Evolutionary conservation across 129 eudicot genomes (phyloP).

Genomic region (Arctium minus): DNA sequence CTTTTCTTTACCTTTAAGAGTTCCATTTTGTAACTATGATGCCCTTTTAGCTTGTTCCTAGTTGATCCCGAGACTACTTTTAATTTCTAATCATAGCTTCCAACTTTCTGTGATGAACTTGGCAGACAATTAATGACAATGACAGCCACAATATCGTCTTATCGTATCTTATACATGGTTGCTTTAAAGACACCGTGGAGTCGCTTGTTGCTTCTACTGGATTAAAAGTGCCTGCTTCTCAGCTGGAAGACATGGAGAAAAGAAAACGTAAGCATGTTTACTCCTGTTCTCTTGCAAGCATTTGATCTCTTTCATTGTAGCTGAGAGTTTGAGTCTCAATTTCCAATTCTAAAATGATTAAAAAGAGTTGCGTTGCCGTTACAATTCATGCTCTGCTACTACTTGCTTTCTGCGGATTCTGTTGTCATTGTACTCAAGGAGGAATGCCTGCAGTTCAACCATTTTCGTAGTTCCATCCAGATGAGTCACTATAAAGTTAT

Average conservation of each 20-base stretch:
- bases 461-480: not conserved
- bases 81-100: not conserved
- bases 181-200: constrained; percentile 79
- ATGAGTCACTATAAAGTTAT: no score
- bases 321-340: not conserved
- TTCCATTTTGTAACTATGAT: not conserved
- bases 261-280: constrained; percentile 56
- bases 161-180: constrained; percentile 85
- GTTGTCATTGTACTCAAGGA: not conserved
- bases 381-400: not conserved
- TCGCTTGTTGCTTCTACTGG: constrained; percentile 64
- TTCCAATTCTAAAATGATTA: not conserved
- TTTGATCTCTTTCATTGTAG: not conserved
- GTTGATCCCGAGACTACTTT: not conserved
- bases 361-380: not conserved
- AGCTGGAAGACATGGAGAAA: constrained; percentile 73
- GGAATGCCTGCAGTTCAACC: not conserved
- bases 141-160: constrained; percentile 72
- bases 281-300: not conserved
- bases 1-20: not conserved
- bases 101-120: not conserved
- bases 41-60: not conserved
- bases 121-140: constrained; percentile 56
- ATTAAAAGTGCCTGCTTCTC: constrained; percentile 45
- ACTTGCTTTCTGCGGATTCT: not conserved